phyloP scores from a whole-genome alignment of 768 basidiomycete species.

The Pulveroboletus sp. region DNA sequence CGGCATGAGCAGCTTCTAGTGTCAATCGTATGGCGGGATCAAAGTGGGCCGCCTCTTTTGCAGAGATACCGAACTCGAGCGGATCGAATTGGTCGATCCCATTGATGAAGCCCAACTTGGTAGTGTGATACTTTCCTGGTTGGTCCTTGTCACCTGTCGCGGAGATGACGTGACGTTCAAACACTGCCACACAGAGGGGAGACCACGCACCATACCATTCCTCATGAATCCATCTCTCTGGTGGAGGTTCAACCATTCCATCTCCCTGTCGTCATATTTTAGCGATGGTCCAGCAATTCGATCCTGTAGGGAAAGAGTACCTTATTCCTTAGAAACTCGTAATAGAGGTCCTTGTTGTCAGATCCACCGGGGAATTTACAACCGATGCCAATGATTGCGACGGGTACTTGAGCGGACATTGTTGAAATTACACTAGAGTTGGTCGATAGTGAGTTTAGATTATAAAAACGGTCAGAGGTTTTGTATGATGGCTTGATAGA shows the following conservation, averaged over 20 bases:
- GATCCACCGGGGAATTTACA: constrained; percentile 33
- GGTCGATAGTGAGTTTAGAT: neutral
- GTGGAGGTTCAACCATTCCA: constrained; percentile 28
- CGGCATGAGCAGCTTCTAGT: constrained; percentile 31
- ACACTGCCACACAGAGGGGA: no score
- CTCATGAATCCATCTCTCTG: constrained; percentile 27
- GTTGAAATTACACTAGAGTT: constrained; percentile 2
- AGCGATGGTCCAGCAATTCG: neutral
- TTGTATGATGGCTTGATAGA: neutral
- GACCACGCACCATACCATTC: constrained; percentile 30
- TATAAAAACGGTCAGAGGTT: neutral
- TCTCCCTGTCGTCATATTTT: constrained; percentile 20
- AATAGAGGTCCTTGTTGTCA: constrained; percentile 29
- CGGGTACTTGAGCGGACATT: constrained; percentile 30
- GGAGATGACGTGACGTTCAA: no score
- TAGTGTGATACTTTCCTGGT: constrained; percentile 29
- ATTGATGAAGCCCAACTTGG: constrained; percentile 29
- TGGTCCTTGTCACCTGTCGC: constrained; percentile 29
- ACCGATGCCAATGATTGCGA: constrained; percentile 31
- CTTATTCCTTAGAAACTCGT: constrained; percentile 31
- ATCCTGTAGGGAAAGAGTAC: neutral
- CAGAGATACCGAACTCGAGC: constrained; percentile 33
- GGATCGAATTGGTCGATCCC: constrained; percentile 33
- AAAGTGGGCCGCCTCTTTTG: constrained; percentile 29
- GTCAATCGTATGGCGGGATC: constrained; percentile 32